Evolutionary conservation across 305 asterid species (phyloP), one percentile per base, ranked within the genome.

Genomic region (Solanum hybrid): DNA sequence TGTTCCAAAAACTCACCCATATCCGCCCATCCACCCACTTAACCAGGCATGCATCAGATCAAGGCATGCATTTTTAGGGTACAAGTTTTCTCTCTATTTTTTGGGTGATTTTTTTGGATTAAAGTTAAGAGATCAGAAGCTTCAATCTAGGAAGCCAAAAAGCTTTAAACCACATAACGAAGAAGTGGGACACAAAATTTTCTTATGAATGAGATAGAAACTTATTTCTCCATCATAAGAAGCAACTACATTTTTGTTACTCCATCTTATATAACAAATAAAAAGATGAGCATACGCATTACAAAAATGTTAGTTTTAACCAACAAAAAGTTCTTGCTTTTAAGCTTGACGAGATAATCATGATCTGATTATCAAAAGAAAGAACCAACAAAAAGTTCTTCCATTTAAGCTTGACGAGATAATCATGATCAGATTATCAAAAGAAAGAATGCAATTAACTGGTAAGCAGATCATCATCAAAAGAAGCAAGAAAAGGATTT

Each of bases 401-500:
- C 24, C 24, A 19, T 56, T 56, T 56, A 56, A 56, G 69, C 69
- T 56, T 56, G 24, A 56, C 10, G 10, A 56, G 11, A 56, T 56
- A 56, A 56, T 56, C 24, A 56, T 56, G 1, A 56, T 19, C 1
- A 7, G 11, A 19, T 56, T 56, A 6, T 56, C 4, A 56, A 56
- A 56, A 56, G n/a, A 56, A 51, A 56, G 3, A 56, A 56, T 13
- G 22, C 2, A 72, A 7, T 12, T 72, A 72, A 72, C 78, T 27
- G 29, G 8, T 27, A 72, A 81, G 73, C 60, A 86, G 78, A 34
- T 87, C 42, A 86, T 42, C 71, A 56, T 24, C 11, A 79, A 73
- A 80, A 90, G 71, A 81, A 90, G 89, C 66, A 66, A 78, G 85
- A 12, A 81, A 85, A 86, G 89, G 76, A 38, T 85, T 87, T 85